A percentile compares a stretch with the other conserved stretches of the same genome.
These are phyloP conservation scores for Vitis hybrid DNA, from an alignment of 177 flowering plant genomes.

Conservation along the genomic window DNA sequence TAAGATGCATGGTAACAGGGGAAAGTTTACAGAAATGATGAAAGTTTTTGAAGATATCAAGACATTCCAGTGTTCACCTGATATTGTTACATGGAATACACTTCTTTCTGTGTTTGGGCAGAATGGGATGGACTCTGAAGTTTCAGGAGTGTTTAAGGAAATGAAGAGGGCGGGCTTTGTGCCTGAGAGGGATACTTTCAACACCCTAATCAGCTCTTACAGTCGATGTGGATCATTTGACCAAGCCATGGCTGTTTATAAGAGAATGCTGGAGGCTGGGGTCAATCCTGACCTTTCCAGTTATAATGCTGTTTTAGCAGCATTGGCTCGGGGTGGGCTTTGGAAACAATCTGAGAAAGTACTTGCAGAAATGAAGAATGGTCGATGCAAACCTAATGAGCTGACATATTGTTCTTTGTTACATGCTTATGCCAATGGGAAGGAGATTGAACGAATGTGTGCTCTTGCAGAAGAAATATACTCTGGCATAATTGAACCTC, in stretches of 20 bases:
- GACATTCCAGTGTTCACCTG: slow-evolving; percentile 54
- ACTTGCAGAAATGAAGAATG: slow-evolving; percentile 74
- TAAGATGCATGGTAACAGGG: slow-evolving; percentile 85
- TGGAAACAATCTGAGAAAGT: slow-evolving; percentile 89
- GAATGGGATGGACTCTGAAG: slow-evolving; percentile 86
- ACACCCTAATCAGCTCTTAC: slow-evolving; percentile 87
- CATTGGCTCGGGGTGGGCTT: slow-evolving; percentile 82
- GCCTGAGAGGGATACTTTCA: slow-evolving; percentile 92
- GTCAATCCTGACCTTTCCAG: slow-evolving; percentile 83
- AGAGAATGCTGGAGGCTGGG: slow-evolving; percentile 69
- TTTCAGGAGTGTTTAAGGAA: slow-evolving; percentile 83
- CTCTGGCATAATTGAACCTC: slow-evolving; percentile 56
- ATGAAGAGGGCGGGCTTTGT: slow-evolving; percentile 93
- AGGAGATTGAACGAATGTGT: slow-evolving; percentile 59
- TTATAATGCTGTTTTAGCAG: slow-evolving; percentile 88
- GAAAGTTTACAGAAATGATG: slow-evolving; percentile 85
- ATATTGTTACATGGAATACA: slow-evolving; percentile 95
- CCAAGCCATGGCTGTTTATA: slow-evolving; percentile 77
- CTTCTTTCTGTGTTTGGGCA: slow-evolving; percentile 85
- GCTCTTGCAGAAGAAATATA: slow-evolving; percentile 74
- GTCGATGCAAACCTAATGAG: slow-evolving; percentile 78
- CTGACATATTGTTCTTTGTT: slow-evolving; percentile 71
- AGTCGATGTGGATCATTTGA: slow-evolving; percentile 76
- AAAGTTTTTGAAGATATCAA: slow-evolving; percentile 73
- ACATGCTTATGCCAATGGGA: slow-evolving; percentile 90